Conservation (phyloP, 1,139 yeast species). For the Yamadazyma trypodendri region DNA sequence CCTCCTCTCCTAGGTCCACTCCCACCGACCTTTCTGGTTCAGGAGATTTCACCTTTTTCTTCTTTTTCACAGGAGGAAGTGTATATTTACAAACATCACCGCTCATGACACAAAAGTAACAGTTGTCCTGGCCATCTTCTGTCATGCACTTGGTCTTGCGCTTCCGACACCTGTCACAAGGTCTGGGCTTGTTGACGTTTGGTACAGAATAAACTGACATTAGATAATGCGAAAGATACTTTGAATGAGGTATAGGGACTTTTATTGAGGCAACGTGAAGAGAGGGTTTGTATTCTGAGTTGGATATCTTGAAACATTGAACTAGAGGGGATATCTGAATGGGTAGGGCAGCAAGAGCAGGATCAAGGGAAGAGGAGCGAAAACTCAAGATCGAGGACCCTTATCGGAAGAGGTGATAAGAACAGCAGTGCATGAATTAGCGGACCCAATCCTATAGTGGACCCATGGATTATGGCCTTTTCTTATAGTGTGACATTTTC, state of each 20-base stretch:
- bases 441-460: slow-evolving; percentile 87
- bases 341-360: no score
- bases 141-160: slow-evolving; percentile 16
- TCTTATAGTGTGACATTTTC: slow-evolving; percentile 40
- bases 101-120: slow-evolving; percentile 14
- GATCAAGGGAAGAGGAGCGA: no score
- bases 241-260: no score
- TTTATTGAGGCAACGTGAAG: no score
- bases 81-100: slow-evolving; percentile 12
- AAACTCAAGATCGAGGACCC: no score
- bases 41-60: slow-evolving; percentile 8
- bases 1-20: neutral
- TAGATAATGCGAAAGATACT: slow-evolving; percentile 1
- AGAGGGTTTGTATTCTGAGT: no score
- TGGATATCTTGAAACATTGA: no score
- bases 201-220: no score
- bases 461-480: slow-evolving; percentile 66
- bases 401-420: slow-evolving; percentile 83
- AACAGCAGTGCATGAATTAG: slow-evolving; percentile 89
- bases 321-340: no score
- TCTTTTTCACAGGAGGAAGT: slow-evolving; percentile 16
- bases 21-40: neutral
- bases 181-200: slow-evolving; percentile 9
- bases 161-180: slow-evolving; percentile 16
- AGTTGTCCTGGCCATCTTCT: slow-evolving; percentile 10